Evolutionary conservation across 2,329 filamentous ascomycete species (phyloP), one percentile per base, ranked within the genome.

Genomic region (Beauveria sp.): DNA sequence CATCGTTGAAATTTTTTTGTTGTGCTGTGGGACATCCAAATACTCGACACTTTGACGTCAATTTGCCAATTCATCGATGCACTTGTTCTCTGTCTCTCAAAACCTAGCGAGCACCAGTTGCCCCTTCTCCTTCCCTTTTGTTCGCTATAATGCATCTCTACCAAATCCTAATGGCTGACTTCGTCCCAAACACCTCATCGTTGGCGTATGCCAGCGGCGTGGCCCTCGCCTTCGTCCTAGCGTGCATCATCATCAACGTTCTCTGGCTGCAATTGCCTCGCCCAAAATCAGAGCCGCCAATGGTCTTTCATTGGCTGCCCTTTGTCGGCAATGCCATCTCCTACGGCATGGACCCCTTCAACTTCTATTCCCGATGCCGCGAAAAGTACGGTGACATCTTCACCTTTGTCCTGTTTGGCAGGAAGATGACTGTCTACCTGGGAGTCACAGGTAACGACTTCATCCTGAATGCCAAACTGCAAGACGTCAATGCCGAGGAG

Each of bases 271-370:
- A 47, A 47, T 47, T 47, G 44, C 44, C 48, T 37, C 48, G 30
- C 20, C 20, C 44, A 28, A 54, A 54, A 26, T 54, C 51, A 5
- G 79, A 67, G 77, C 81, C 50, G 70, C 82, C 83, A 0, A 63
- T 81, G 5, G 80, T 86, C 20, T 85, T 85, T 62, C 83, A 85
- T 67, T 83, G 78, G 75, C 64, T 86, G 22, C 84, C 84, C 1
- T 79, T 89, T 65, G 76, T 91, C 63, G 88, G 88, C 47, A 90
- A 84, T 72, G 89, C 88, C 8, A 77, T 91, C 62, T 80, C 80
- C 20, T 91, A 91, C 74, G 88, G 88, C 66, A 86, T 89, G 64
- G 84, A 91, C 64, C 88, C 88, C 0, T 85, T 83, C 70, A 77
- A 76, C 48, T 90, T 90, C 77, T 90, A 89, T 72, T 80, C 82